Evolutionary conservation across 257 asterid genomes (phyloP).

Genomic region (Solanum bulbocastanum): DNA sequence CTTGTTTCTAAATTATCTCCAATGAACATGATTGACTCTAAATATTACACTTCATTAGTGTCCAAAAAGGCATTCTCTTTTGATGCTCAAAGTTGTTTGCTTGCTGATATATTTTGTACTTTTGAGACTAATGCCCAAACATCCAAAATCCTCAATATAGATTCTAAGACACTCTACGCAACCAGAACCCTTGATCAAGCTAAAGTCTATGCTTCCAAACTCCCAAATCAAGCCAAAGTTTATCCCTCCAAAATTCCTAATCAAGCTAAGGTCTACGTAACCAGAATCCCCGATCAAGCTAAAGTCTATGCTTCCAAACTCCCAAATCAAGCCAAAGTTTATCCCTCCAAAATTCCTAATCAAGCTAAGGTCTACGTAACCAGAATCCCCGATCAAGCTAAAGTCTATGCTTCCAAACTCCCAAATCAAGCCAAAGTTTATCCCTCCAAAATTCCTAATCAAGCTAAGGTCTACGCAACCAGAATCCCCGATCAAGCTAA

Average conservation of each 20-base stretch:
- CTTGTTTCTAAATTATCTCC: constrained; percentile 10
- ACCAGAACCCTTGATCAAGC: background rate
- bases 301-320: background rate
- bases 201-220: background rate
- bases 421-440: no score
- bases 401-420: no score
- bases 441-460: background rate
- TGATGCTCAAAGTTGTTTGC: background rate
- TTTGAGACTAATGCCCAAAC: background rate
- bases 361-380: background rate
- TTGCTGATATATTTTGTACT: background rate
- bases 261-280: background rate
- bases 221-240: background rate
- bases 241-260: background rate
- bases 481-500: background rate
- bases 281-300: background rate
- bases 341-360: background rate
- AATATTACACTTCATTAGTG: background rate
- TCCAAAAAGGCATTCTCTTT: background rate
- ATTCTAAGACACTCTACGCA: background rate
- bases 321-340: background rate
- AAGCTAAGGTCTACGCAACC: background rate
- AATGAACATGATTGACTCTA: background rate
- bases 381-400: background rate
- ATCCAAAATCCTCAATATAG: background rate